Conservation (phyloP, 2,329 filamentous ascomycete genomes). For the Cladophialophora carrionii region DNA sequence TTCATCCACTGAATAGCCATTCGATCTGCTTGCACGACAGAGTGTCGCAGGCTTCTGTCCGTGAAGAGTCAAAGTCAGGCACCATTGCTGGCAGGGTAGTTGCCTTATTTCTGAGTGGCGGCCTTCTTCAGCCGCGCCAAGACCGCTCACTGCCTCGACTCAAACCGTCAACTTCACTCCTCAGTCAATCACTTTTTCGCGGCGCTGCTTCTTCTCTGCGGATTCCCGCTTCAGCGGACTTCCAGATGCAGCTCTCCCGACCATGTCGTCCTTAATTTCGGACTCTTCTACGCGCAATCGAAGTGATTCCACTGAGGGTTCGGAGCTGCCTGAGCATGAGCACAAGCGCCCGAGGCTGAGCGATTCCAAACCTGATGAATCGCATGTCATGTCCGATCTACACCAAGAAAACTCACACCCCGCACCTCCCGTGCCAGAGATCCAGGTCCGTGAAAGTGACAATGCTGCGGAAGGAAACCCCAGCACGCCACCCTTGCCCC, state of each 20-base stretch:
- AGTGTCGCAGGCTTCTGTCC: background rate
- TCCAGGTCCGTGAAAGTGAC: conserved; percentile 7
- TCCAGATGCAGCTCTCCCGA: conserved; percentile 32
- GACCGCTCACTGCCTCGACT: conserved; percentile 30
- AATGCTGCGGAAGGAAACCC: conserved; percentile 35
- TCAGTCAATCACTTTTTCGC: conserved; percentile 7
- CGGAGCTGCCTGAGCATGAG: conserved; percentile 38
- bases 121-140: conserved; percentile 32
- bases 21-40: background rate
- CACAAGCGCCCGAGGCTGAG: conserved; percentile 39
- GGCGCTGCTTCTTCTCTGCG: conserved; percentile 14
- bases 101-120: conserved; percentile 29
- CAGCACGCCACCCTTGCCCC: conserved; percentile 30
- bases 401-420: conserved; percentile 21
- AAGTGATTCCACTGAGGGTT: conserved; percentile 36
- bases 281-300: conserved; percentile 36
- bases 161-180: conserved; percentile 24
- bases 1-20: conserved; percentile 17
- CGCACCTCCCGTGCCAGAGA: conserved; percentile 28
- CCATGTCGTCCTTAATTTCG: conserved; percentile 34
- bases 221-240: conserved; percentile 14
- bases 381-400: conserved; percentile 32
- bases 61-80: conserved; percentile 11
- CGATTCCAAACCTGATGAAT: conserved; percentile 33
- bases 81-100: conserved; percentile 12